These are phyloP conservation scores for Globisporangium canariense DNA, from an alignment of 352 stramenopile species.

Conservation along the genomic window DNA sequence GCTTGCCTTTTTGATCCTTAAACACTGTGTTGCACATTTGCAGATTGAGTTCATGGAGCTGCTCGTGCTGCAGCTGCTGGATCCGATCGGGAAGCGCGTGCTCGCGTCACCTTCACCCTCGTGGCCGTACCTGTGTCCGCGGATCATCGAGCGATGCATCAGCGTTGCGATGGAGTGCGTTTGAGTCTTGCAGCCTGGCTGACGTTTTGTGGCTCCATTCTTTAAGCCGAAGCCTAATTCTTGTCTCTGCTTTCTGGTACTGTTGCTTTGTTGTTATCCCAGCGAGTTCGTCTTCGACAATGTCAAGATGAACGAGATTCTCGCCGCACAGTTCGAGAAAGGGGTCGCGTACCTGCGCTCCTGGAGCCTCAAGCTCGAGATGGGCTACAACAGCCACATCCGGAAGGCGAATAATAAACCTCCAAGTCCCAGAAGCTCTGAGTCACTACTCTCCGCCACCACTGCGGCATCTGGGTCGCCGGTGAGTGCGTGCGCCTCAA, in stretches of 20 bases:
- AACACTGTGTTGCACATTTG: too few species aligned
- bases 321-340: slow-evolving; percentile 45
- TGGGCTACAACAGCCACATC: slow-evolving; percentile 37
- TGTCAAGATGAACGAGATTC: slow-evolving; percentile 41
- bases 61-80: slow-evolving; percentile 44
- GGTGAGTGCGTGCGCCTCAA: not conserved
- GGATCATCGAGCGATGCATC: slow-evolving; percentile 56
- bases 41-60: slow-evolving; percentile 54
- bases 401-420: not conserved
- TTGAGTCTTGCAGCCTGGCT: not conserved
- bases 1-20: too few species aligned
- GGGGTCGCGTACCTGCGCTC: slow-evolving; percentile 40
- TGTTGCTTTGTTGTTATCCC: not conserved
- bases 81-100: slow-evolving; percentile 41
- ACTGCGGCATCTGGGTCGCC: not conserved
- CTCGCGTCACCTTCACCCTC: slow-evolving; percentile 38
- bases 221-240: not conserved
- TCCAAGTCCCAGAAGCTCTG: not conserved
- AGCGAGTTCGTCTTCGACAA: slow-evolving; percentile 44
- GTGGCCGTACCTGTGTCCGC: slow-evolving; percentile 40
- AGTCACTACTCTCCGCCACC: not conserved
- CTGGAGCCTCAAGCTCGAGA: slow-evolving; percentile 46
- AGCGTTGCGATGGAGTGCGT: slow-evolving; percentile 51
- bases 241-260: not conserved
- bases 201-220: too few species aligned